phyloP scores from a whole-genome alignment of 2,329 filamentous ascomycete species.

The Verticillium dahliae region DNA sequence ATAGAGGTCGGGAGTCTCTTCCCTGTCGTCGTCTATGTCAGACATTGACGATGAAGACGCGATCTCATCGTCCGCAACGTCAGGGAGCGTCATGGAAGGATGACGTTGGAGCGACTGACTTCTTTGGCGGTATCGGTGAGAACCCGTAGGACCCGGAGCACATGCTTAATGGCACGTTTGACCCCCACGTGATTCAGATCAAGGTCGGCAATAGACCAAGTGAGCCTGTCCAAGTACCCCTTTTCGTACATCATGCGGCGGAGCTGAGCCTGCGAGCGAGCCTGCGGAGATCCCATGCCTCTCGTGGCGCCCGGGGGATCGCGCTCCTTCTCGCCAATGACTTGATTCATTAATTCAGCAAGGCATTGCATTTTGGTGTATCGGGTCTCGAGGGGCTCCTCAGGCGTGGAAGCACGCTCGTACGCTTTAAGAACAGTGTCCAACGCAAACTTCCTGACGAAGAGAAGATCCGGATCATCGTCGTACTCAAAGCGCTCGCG shows the following conservation, averaged over 20 bases:
- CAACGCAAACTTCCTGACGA: slow-evolving; percentile 89
- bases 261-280: slow-evolving; percentile 71
- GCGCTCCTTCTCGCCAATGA: slow-evolving; percentile 76
- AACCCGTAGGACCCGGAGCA: slow-evolving; percentile 80
- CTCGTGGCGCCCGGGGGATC: slow-evolving; percentile 35
- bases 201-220: slow-evolving; percentile 87
- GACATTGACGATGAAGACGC: slow-evolving; percentile 83
- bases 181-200: slow-evolving; percentile 91
- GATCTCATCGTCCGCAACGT: slow-evolving; percentile 76
- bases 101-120: slow-evolving; percentile 74
- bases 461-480: slow-evolving; percentile 77
- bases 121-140: slow-evolving; percentile 82
- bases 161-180: slow-evolving; percentile 93
- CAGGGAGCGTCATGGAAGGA: slow-evolving; percentile 59
- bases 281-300: slow-evolving; percentile 23
- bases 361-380: slow-evolving; percentile 84
- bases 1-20: slow-evolving; percentile 95
- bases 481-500: slow-evolving; percentile 59
- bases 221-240: slow-evolving; percentile 83
- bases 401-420: slow-evolving; percentile 75
- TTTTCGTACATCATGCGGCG: slow-evolving; percentile 98
- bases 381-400: slow-evolving; percentile 74
- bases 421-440: slow-evolving; percentile 91
- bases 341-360: slow-evolving; percentile 85
- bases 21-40: slow-evolving; percentile 76